Base-by-base conservation (phyloP, 164 flowering plant genomes). In the Dillenia suffruticosa region DNA sequence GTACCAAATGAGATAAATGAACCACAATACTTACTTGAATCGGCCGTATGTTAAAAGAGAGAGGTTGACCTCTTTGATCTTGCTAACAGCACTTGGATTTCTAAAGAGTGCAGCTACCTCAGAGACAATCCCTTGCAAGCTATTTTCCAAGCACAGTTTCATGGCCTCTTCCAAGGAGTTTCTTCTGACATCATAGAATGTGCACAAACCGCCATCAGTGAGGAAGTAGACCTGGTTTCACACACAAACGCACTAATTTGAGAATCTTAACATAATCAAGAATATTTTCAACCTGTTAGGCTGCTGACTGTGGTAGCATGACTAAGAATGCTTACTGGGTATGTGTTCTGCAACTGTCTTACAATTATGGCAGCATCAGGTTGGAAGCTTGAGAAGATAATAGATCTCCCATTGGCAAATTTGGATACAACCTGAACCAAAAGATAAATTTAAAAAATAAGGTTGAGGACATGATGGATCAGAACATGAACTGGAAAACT, bases 91-190 rank as follows among this genome's bases (percentile, higher is more conserved):
- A 51, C 78, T 86, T 11, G 99, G 97, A 72, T 90, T 84, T 70
- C 89, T 72, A 58, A 90, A 81, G 3, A 90, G 61, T 2, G 76
- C 92, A 68, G 74, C 87, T 0, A 85, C 92, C 61, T 92, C 94
- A 0, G 97, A 86, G 1, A 95, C 99, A 59, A 95, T 82, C 47
- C 99, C 99, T 56, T 95, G 84, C 58, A 95, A 62, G 1, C 83
- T 94, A 10, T 82, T 77, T 54, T 70, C 96, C 65, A 84, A 43
- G 74, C 94, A 86, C 22, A 83, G 63, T 56, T 86, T 87, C 8
- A 85, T 53, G 22, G 97, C 99, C 58, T 86, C 99, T 54, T 95
- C 97, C 67, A 95, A 68, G 1, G 92, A 82, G 54, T 95, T 95
- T 57, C 96, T 85, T 66, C 99, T 80, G 19, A 72, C 81, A 63